These are phyloP conservation scores for Paraconiothyrium sp. DNA, from an alignment of 2,329 filamentous ascomycete genomes.

Conservation along the genomic window DNA sequence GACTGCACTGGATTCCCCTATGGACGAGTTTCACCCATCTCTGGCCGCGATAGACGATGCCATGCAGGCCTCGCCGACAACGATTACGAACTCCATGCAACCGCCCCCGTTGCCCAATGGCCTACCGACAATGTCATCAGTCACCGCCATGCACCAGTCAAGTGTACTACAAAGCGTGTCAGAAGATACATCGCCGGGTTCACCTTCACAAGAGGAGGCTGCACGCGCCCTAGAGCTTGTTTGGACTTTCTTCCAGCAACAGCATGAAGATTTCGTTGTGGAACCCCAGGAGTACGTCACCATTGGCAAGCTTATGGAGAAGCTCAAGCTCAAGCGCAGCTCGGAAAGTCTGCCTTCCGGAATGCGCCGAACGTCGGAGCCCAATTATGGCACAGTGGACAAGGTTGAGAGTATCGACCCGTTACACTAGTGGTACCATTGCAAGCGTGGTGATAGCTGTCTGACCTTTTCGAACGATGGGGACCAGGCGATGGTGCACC, in stretches of 20 bases:
- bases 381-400: conserved; percentile 36
- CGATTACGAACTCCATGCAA: conserved; percentile 55
- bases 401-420: conserved; percentile 45
- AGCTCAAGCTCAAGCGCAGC: conserved; percentile 74
- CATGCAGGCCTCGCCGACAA: conserved; percentile 47
- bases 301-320: conserved; percentile 85
- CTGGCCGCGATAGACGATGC: conserved; percentile 54
- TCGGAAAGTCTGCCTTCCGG: conserved; percentile 42
- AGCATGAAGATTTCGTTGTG: conserved; percentile 73
- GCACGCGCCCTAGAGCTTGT: conserved; percentile 82
- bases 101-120: conserved; percentile 48
- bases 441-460: conserved; percentile 19
- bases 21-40: conserved; percentile 56
- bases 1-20: conserved; percentile 61
- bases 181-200: conserved; percentile 61
- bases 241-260: conserved; percentile 80
- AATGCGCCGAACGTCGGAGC: conserved; percentile 49
- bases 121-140: conserved; percentile 53
- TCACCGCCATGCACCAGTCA: conserved; percentile 27
- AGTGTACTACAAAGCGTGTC: conserved; percentile 26
- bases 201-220: conserved; percentile 84
- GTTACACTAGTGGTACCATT: conserved; percentile 33
- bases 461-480: conserved; percentile 23
- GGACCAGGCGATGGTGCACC: conserved; percentile 22
- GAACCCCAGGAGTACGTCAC: conserved; percentile 81